Evolutionary conservation across 179 eudicot species (phyloP).

Genomic region (Amaranthus tricolor): DNA sequence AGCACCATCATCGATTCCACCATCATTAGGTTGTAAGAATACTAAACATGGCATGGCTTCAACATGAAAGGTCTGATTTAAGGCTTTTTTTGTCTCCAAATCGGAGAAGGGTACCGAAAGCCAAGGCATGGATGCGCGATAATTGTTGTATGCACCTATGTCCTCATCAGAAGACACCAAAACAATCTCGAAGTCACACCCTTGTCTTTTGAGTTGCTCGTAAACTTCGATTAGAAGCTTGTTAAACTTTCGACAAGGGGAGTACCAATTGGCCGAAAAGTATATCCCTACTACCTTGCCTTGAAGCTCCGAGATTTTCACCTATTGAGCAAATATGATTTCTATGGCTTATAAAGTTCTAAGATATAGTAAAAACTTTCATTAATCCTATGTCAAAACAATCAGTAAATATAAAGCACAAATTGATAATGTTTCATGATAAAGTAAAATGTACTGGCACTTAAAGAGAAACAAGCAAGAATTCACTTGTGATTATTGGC

Average conservation of each 20-base stretch:
- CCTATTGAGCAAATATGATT: slow-evolving; percentile 31
- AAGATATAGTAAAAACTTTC: background rate
- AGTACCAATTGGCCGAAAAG: slow-evolving; percentile 73
- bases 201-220: slow-evolving; percentile 38
- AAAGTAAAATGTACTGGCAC: background rate
- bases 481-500: background rate
- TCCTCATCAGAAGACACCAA: slow-evolving; percentile 74
- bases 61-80: slow-evolving; percentile 46
- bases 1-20: slow-evolving; percentile 4
- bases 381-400: background rate
- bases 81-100: slow-evolving; percentile 41
- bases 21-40: slow-evolving; percentile 40
- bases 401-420: background rate
- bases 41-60: slow-evolving; percentile 64
- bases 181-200: slow-evolving; percentile 47
- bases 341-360: background rate
- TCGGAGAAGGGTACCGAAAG: slow-evolving; percentile 66
- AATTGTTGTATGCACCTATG: slow-evolving; percentile 41
- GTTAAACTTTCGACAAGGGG: slow-evolving; percentile 53
- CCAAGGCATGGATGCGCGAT: slow-evolving; percentile 67
- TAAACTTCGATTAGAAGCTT: slow-evolving; percentile 35
- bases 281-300: slow-evolving; percentile 62
- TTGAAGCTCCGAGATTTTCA: slow-evolving; percentile 60
- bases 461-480: no score
- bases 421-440: background rate